These are phyloP conservation scores for Saksenaea vasiformis DNA, from an alignment of 371 early-diverging fungal genomes.

Conservation along the genomic window DNA sequence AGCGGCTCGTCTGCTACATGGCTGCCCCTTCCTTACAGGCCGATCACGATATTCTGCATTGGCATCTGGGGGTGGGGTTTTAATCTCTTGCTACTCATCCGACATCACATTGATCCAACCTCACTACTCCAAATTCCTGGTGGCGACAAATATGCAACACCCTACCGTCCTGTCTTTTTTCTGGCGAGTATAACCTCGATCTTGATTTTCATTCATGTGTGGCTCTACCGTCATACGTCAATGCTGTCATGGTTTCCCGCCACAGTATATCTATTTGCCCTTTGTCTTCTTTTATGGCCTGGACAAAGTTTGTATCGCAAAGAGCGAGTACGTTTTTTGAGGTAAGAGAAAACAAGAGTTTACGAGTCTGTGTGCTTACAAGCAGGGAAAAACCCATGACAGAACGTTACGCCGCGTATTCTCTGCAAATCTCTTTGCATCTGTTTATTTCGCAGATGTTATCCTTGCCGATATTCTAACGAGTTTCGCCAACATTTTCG, in stretches of 20 bases:
- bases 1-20: slow-evolving; percentile 6
- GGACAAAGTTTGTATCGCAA: slow-evolving; percentile 54
- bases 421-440: slow-evolving; percentile 50
- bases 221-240: slow-evolving; percentile 24
- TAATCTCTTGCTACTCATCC: slow-evolving; percentile 65
- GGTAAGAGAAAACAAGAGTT: slow-evolving; percentile 45
- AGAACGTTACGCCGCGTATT: slow-evolving; percentile 45
- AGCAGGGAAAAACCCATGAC: background rate
- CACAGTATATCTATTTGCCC: slow-evolving; percentile 54
- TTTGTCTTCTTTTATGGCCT: slow-evolving; percentile 56
- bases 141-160: slow-evolving; percentile 33
- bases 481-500: slow-evolving; percentile 86
- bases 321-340: slow-evolving; percentile 64
- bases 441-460: slow-evolving; percentile 81
- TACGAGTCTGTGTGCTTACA: background rate
- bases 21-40: slow-evolving; percentile 49
- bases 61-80: slow-evolving; percentile 81
- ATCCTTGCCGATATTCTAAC: slow-evolving; percentile 93
- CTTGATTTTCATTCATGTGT: slow-evolving; percentile 37
- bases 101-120: slow-evolving; percentile 61
- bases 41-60: slow-evolving; percentile 70
- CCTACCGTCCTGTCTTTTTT: slow-evolving; percentile 46
- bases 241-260: slow-evolving; percentile 39
- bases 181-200: slow-evolving; percentile 40
- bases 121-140: slow-evolving; percentile 54